phyloP scores from a whole-genome alignment of 805 yeast genomes.

The Suhomyces sp. region DNA sequence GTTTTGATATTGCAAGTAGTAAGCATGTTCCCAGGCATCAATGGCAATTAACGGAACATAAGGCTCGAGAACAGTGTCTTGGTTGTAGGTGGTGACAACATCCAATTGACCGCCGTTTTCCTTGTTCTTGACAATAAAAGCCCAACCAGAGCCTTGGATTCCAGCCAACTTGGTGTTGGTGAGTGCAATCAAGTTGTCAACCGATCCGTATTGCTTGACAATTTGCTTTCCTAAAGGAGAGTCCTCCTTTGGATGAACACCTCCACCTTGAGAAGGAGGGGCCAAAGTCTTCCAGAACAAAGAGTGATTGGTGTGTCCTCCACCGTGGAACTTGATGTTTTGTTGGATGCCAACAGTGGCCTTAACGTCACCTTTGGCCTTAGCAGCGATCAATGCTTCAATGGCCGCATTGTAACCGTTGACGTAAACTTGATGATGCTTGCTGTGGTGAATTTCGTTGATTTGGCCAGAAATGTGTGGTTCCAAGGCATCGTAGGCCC shows the following conservation, averaged over 20 bases:
- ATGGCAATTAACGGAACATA: conserved; percentile 48
- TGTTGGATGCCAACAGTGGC: conserved; percentile 44
- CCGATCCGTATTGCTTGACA: conserved; percentile 43
- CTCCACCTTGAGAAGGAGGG: conserved; percentile 44
- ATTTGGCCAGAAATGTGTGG: conserved; percentile 48
- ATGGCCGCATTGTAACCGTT: conserved; percentile 47
- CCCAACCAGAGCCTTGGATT: conserved; percentile 57
- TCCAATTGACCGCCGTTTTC: conserved; percentile 44
- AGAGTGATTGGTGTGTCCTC: conserved; percentile 51
- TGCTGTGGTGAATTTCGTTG: conserved; percentile 48
- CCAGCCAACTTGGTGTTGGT: conserved; percentile 46
- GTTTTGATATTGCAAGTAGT: conserved; percentile 52
- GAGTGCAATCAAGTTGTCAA: conserved; percentile 41
- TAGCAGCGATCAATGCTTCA: conserved; percentile 37
- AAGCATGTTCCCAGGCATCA: conserved; percentile 58
- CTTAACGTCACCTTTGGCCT: conserved; percentile 39
- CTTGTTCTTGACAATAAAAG: conserved; percentile 47
- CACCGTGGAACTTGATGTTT: conserved; percentile 50
- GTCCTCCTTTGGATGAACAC: conserved; percentile 22
- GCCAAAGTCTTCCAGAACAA: conserved; percentile 51
- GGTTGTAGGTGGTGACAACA: conserved; percentile 46
- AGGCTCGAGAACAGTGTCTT: conserved; percentile 47
- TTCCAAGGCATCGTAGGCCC: conserved; percentile 47
- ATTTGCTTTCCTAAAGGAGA: conserved; percentile 40
- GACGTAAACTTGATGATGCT: conserved; percentile 52